Evolutionary conservation across 2,329 filamentous ascomycete genomes (phyloP), one percentile per base, ranked within the genome.

Genomic region (Dothideomycetes sp.): DNA sequence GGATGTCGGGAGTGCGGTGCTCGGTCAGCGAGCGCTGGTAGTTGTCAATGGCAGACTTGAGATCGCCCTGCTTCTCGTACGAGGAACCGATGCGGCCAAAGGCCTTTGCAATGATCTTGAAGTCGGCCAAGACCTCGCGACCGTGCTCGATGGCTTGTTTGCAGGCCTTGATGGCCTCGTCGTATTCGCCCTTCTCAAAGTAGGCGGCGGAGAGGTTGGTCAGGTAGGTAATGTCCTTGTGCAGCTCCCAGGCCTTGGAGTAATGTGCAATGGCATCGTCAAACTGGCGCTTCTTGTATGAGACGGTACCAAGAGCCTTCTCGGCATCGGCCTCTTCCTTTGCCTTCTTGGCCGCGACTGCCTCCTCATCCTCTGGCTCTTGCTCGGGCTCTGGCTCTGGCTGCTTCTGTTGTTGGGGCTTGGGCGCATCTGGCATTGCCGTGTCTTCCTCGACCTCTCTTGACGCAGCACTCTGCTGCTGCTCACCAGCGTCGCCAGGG

Each of bases 211-310:
- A 86, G 22, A 94, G 74, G 65, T 98, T 98, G 69, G 93, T 98
- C 44, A 96, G 73, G 65, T 98, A 98, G 12, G 89, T 91, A 55
- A 98, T 94, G 55, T 98, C 91, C 72, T 95, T 91, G 75, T 85
- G 73, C 30, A 84, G 64, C 44, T 94, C 88, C 91, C 91, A 98
- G 0, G 91, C 91, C 62, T 94, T 93, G 59, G 63, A 75, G 71
- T 98, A 98, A 68, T 98, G 86, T 57, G 80, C 77, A 54, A 98
- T 95, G 37, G 91, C 91, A 56, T 83, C 79, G 54, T 96, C 91
- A 51, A 98, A 95, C 58, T 95, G 80, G 51, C 86, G 81, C 76
- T 96, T 96, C 80, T 98, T 98, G 74, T 98, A 98, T 61, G 81
- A 81, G 52, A 91, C 86, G 11, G 89, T 98, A 42, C 91, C 91